phyloP scores from a whole-genome alignment of 768 basidiomycete species.

The Amanita subjunquillea region DNA sequence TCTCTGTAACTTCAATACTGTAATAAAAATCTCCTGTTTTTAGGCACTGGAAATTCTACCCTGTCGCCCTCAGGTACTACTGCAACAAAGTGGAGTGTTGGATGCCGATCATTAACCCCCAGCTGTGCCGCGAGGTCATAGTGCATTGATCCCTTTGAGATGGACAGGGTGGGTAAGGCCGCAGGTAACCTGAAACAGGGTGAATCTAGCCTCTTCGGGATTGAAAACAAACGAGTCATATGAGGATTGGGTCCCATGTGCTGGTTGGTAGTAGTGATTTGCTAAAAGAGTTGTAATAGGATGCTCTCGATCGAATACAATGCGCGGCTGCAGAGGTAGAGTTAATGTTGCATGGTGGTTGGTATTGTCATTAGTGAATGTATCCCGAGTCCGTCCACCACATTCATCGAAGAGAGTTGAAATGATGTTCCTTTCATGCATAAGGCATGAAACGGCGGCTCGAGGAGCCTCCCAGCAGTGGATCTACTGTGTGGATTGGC shows the following conservation, averaged over 20 bases:
- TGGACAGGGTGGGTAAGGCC: not conserved
- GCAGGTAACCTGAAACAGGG: slow-evolving; percentile 6
- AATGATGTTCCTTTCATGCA: slow-evolving; percentile 7
- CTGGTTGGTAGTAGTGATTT: slow-evolving; percentile 8
- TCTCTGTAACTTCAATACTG: slow-evolving; percentile 4
- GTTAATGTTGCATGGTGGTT: slow-evolving; percentile 1
- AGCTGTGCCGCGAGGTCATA: slow-evolving; percentile 5
- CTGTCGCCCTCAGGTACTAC: slow-evolving; percentile 6
- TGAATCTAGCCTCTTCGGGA: slow-evolving; percentile 1
- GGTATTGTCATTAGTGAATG: slow-evolving; percentile 1
- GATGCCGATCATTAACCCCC: not conserved
- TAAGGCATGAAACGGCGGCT: slow-evolving; percentile 7
- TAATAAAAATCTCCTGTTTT: slow-evolving; percentile 2
- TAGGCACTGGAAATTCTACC: slow-evolving; percentile 1
- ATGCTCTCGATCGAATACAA: slow-evolving; percentile 5
- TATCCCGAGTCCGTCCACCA: slow-evolving; percentile 1
- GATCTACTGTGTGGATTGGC: slow-evolving; percentile 2
- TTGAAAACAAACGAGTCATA: slow-evolving; percentile 8
- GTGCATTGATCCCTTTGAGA: slow-evolving; percentile 1
- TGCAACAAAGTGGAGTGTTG: slow-evolving; percentile 6
- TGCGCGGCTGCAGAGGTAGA: slow-evolving; percentile 4
- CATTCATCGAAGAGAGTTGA: slow-evolving; percentile 4
- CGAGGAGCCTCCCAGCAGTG: slow-evolving; percentile 5
- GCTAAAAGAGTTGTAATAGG: slow-evolving; percentile 3
- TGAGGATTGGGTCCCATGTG: slow-evolving; percentile 6